Evolutionary conservation across 2,329 filamentous ascomycete genomes (phyloP), one percentile per base, ranked within the genome.

Genomic region (Gremmenia infestans): DNA sequence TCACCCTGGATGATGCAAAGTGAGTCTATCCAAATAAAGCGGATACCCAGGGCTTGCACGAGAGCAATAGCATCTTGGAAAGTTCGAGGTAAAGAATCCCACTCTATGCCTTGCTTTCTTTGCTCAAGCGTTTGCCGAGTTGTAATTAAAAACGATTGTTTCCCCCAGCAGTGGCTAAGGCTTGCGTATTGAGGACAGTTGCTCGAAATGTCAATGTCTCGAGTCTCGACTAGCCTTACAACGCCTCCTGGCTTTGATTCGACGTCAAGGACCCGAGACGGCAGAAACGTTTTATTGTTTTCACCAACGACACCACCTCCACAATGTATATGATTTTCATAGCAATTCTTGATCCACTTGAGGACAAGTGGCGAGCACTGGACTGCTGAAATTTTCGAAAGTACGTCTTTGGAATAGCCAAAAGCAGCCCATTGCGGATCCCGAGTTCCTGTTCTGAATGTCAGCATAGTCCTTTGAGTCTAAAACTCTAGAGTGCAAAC

Each of bases 101-200:
- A 57, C 5, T 46, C 32, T 22, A 62, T 57, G 5, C 28, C 36
- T 37, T 35, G n/a, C n/a, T 43, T 32, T 17, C 48, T 47, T 39
- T 58, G 17, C 12, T 46, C 25, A 9, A 50, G 28, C 36, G 15
- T 54, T 1, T 50, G 14, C n/a, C 48, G 50, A 9, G 50, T 57
- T 8, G 58, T 53, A 8, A 22, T 53, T 14, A 60, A 57, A 2
- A 56, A 55, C 0, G 53, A 58, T 22, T 54, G 50, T 19, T 46
- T 50, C 5, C 67, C 67, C 67, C 67, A 68, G 39, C 67, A 63
- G 39, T 69, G 64, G 48, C 63, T 64, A 3, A 68, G 56, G 1
- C 62, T 61, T 14, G 62, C 56, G 35, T 64, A 69, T 51, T 9
- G 28, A 28, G 28, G 28, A 8, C 6, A 9, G 28, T 9, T 9